Evolutionary conservation across 768 basidiomycete genomes (phyloP), one percentile per base, ranked within the genome.

Genomic region (Hygrocybe coccinea): DNA sequence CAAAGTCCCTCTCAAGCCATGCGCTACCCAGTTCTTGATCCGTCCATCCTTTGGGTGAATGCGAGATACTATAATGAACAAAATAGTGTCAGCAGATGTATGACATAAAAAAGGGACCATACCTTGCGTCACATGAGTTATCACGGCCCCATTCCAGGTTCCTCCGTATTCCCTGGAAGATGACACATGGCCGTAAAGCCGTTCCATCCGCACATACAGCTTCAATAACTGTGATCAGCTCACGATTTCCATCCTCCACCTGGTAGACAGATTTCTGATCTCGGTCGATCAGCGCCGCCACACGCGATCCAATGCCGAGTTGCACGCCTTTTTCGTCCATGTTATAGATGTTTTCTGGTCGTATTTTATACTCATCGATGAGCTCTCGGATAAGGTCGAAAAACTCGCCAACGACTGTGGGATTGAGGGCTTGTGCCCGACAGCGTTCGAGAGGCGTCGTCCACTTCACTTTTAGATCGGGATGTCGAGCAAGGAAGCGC

Each of bases 171-270:
- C 69, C 74, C 39, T 74, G 47, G 55, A 74, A 76, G 36, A 79
- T 67, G 22, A 78, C 68, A 5, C 64, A 64, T 2, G 77, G 75
- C 14, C 48, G 58, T 2, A 76, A 46, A 7, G 61, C 61, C 2
- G 62, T 58, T 4, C 78, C 76, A 67, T 78, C 76, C 9, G 79
- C 74, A 52, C 70, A 74, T 2, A 76, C 61, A 46, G 68, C 66
- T 58, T 80, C 76, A 35, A 81, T 72, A 29, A 80, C 62, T 0
- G 78, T 80, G 11, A 80, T 71, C 1, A 78, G 68, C 59, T 80
- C 74, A 1, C 73, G 60, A 54, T 73, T 71, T 1, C 62, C 72
- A 60, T 61, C 64, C 22, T 63, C 59, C 9, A 70, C 57, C 14
- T 65, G 45, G 37, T 60, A 51, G 3, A 59, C 56, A 12, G 24